These are phyloP conservation scores for Microascus cirrosus DNA, from an alignment of 2,329 filamentous ascomycete genomes.

Conservation along the genomic window DNA sequence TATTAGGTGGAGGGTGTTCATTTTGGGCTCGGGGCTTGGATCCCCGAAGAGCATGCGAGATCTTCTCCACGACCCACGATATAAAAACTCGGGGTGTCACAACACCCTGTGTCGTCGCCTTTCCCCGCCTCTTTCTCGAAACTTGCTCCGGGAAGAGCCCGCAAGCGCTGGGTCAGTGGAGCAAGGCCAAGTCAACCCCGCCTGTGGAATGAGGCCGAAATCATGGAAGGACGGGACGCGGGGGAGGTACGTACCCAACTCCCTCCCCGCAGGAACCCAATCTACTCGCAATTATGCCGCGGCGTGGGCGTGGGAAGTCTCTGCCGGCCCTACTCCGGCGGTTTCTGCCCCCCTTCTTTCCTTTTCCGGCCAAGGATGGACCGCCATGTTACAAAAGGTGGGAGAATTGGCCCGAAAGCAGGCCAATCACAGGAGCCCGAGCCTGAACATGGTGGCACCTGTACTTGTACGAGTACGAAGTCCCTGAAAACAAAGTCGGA, in stretches of 20 bases:
- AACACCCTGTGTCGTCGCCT: background rate
- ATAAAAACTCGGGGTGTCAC: background rate
- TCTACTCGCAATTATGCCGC: constrained; percentile 4
- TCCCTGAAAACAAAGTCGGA: background rate
- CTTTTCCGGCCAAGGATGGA: constrained; percentile 3
- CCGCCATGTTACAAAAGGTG: background rate
- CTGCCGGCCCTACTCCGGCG: constrained; percentile 18
- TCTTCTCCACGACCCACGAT: too few species aligned
- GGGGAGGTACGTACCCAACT: background rate
- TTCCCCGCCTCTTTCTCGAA: background rate
- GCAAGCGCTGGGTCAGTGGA: background rate
- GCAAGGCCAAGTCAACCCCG: background rate
- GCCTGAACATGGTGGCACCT: background rate
- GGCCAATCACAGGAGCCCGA: background rate
- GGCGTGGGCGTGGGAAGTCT: background rate
- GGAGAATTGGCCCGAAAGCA: background rate
- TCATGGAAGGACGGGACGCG: background rate
- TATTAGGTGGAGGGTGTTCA: too few species aligned
- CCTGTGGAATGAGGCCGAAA: background rate
- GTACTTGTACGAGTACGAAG: background rate
- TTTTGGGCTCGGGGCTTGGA: too few species aligned
- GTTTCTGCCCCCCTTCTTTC: constrained; percentile 8
- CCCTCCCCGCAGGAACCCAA: background rate
- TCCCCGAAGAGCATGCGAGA: too few species aligned
- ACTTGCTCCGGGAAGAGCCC: background rate